Percentiles rank a stretch among this genome's conserved stretches.
Evolutionary conservation across 139 green algal genomes (phyloP).

Genomic region (Chlorella sp.): DNA sequence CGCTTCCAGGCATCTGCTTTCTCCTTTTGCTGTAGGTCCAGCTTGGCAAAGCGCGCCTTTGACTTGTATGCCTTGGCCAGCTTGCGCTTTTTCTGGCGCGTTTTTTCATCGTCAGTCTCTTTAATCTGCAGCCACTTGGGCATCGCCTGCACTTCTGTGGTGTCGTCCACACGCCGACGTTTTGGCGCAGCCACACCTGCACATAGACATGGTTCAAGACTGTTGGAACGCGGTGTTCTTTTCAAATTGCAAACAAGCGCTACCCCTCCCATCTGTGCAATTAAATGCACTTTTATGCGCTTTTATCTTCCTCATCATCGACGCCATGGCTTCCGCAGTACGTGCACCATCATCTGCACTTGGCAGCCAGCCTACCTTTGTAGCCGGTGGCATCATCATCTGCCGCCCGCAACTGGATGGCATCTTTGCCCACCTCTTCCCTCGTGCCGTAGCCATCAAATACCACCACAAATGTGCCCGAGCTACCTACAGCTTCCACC

Average conservation of each 20-base stretch:
- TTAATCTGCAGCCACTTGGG: conserved; percentile 85
- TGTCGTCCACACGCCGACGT: conserved; percentile 76
- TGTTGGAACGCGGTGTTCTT: no score
- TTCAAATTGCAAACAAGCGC: no score
- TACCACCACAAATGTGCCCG: conserved; percentile 75
- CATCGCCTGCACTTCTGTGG: conserved; percentile 31
- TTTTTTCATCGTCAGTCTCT: conserved; percentile 83
- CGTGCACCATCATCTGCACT: no score
- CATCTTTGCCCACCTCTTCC: conserved; percentile 68
- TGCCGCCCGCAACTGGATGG: conserved; percentile 57
- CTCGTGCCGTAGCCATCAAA: conserved; percentile 77
- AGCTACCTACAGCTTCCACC: conserved; percentile 50
- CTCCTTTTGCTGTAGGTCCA: conserved; percentile 68
- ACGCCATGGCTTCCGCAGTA: no score
- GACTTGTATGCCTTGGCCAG: conserved; percentile 87
- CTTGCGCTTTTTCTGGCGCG: conserved; percentile 79
- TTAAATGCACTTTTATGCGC: not conserved
- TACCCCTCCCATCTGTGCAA: not conserved
- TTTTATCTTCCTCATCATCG: no score
- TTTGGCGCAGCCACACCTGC: conserved; percentile 81
- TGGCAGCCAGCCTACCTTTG: not conserved
- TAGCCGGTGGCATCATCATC: conserved; percentile 43
- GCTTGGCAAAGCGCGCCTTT: conserved; percentile 81
- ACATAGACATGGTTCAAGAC: conserved; percentile 13
- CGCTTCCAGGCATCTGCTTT: conserved; percentile 48